phyloP scores from a whole-genome alignment of 2,329 filamentous ascomycete genomes.

The Raffaelea ambrosiae region DNA sequence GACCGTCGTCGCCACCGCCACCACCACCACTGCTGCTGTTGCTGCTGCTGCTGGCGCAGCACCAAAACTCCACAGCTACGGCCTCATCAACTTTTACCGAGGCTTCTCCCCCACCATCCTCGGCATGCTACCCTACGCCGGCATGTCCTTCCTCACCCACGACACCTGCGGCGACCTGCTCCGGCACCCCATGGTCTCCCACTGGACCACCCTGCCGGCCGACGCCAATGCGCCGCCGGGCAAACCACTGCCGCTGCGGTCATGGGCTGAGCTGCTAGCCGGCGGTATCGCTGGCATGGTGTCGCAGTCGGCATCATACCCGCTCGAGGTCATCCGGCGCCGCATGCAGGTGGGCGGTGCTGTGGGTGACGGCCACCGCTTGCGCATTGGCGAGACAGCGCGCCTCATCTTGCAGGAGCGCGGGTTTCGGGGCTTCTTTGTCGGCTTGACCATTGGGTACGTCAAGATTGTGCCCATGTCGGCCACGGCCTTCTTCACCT shows the following conservation, averaged over 20 bases:
- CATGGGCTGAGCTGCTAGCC: conserved; percentile 77
- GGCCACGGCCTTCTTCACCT: conserved; percentile 61
- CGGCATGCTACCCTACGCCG: conserved; percentile 95
- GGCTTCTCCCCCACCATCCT: conserved; percentile 85
- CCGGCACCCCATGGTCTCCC: conserved; percentile 56
- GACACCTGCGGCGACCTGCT: conserved; percentile 82
- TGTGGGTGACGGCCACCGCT: conserved; percentile 76
- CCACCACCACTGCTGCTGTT: background rate
- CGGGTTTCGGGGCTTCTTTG: conserved; percentile 77
- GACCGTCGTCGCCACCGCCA: conserved; percentile 25
- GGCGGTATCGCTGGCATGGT: conserved; percentile 83
- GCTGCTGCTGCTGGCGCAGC: background rate
- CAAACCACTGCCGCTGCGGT: conserved; percentile 65
- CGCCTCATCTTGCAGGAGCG: conserved; percentile 65
- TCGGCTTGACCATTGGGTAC: conserved; percentile 90
- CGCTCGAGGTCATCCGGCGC: conserved; percentile 82
- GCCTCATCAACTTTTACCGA: conserved; percentile 86
- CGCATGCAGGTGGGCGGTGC: conserved; percentile 96
- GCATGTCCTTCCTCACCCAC: conserved; percentile 91
- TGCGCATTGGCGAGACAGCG: conserved; percentile 73
- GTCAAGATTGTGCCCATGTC: conserved; percentile 87
- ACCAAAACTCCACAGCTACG: conserved; percentile 28
- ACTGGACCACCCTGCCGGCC: conserved; percentile 66
- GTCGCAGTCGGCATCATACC: conserved; percentile 88
- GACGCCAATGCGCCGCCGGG: conserved; percentile 39